A percentile compares a stretch with the other conserved stretches of the same genome.
These are phyloP conservation scores for Fusarium sp. DNA, from an alignment of 2,329 filamentous ascomycete species.

Conservation along the genomic window DNA sequence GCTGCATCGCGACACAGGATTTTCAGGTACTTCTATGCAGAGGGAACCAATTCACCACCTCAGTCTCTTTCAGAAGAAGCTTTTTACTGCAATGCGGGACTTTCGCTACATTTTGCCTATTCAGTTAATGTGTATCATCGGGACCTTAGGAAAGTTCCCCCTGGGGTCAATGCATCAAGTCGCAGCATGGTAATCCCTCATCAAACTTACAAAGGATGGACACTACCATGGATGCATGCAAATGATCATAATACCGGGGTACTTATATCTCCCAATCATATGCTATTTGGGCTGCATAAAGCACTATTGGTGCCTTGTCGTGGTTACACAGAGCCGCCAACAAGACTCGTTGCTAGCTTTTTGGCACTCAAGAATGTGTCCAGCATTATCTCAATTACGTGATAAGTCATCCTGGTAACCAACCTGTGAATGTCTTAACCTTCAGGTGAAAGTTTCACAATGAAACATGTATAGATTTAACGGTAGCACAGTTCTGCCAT, in stretches of 20 bases:
- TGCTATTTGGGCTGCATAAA: not conserved
- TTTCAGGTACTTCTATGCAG: constrained; percentile 11
- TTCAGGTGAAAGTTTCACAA: not conserved
- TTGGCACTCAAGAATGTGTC: not conserved
- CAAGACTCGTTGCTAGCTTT: not conserved
- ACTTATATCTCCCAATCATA: not conserved
- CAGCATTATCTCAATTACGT: not conserved
- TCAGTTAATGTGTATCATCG: not conserved
- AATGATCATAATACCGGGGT: not conserved
- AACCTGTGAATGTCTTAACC: not conserved
- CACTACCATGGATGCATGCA: not conserved
- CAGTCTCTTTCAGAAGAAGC: not conserved
- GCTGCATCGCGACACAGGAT: constrained; percentile 6
- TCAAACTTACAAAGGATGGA: not conserved
- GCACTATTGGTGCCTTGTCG: not conserved
- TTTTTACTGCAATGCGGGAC: not conserved
- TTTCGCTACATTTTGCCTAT: not conserved
- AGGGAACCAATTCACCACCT: constrained; percentile 3
- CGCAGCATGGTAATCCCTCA: not conserved
- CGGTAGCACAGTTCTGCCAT: not conserved
- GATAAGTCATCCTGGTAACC: not conserved
- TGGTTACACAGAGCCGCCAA: not conserved
- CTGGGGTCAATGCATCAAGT: not conserved
- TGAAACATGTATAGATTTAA: not conserved
- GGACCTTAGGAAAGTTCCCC: not conserved